phyloP scores from a whole-genome alignment of 257 asterid species.

The Primulina eburnea region DNA sequence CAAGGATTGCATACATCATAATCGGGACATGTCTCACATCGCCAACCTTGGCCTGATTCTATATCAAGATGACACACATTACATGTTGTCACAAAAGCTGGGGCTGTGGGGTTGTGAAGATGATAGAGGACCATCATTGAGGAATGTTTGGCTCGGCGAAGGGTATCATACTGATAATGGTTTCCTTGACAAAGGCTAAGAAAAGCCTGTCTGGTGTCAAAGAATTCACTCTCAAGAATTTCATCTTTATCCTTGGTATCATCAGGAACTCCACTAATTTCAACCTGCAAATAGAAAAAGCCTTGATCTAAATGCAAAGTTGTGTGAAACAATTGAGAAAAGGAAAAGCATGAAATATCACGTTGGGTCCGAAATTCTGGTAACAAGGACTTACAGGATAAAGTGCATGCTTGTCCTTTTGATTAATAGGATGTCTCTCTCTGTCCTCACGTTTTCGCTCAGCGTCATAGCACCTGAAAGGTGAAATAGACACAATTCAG shows the following conservation, averaged over 20 bases:
- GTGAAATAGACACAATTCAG: background rate
- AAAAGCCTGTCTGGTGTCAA: slow-evolving; percentile 97
- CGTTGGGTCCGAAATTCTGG: background rate
- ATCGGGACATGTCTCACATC: slow-evolving; percentile 89
- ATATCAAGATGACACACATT: slow-evolving; percentile 73
- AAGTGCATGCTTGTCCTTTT: slow-evolving; percentile 74
- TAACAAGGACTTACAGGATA: slow-evolving; percentile 52
- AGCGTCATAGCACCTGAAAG: slow-evolving; percentile 81
- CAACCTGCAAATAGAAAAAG: slow-evolving; percentile 51
- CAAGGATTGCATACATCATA: slow-evolving; percentile 86
- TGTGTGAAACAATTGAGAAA: slow-evolving; percentile 4
- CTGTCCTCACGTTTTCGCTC: slow-evolving; percentile 77
- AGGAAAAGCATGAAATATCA: slow-evolving; percentile 6
- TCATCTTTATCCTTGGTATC: slow-evolving; percentile 92
- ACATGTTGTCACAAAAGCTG: slow-evolving; percentile 87
- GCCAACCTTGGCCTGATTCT: slow-evolving; percentile 98
- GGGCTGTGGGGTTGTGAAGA: slow-evolving; percentile 98
- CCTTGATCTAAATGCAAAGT: slow-evolving; percentile 19
- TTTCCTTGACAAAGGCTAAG: slow-evolving; percentile 98
- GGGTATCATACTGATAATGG: slow-evolving; percentile 96
- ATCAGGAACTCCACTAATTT: slow-evolving; percentile 51
- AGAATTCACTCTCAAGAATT: slow-evolving; percentile 94
- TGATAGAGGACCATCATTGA: slow-evolving; percentile 99
- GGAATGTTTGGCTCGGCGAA: slow-evolving; percentile 97
- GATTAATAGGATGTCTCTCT: slow-evolving; percentile 88